Percentiles rank a stretch among this genome's conserved stretches.
phyloP scores from a whole-genome alignment of 768 basidiomycete genomes.

The Tricholoma flavovirens region DNA sequence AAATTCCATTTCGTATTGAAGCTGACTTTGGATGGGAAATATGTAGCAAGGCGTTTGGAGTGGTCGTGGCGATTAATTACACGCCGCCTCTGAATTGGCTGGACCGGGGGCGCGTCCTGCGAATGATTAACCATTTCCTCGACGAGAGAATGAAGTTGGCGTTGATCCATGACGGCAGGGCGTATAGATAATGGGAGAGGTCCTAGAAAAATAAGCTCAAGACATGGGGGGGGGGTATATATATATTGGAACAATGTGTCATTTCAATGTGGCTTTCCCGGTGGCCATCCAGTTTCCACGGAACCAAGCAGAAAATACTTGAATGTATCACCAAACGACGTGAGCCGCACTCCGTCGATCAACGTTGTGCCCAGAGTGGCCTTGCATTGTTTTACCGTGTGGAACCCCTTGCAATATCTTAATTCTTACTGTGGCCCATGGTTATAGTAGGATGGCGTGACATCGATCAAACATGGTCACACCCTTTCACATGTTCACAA shows the following conservation, averaged over 20 bases:
- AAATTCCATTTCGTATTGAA: constrained; percentile 16
- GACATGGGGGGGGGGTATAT: background rate
- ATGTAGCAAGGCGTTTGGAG: constrained; percentile 30
- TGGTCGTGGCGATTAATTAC: constrained; percentile 6
- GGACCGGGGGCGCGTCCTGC: background rate
- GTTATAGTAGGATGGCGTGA: background rate
- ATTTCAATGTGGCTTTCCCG: background rate
- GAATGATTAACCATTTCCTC: constrained; percentile 8
- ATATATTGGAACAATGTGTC: background rate
- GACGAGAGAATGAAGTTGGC: constrained; percentile 10
- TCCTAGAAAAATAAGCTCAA: background rate
- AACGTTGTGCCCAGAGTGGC: background rate
- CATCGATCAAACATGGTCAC: background rate
- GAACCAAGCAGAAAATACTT: background rate
- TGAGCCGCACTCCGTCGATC: background rate
- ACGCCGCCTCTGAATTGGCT: background rate
- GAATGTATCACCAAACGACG: background rate
- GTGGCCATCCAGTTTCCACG: constrained; percentile 1
- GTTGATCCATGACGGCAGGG: constrained; percentile 11
- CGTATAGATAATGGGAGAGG: constrained; percentile 1
- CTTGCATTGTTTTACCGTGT: background rate
- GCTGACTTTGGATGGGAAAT: constrained; percentile 25
- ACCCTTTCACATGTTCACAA: background rate
- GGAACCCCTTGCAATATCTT: background rate
- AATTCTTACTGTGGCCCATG: background rate